A percentile compares a stretch with the other conserved stretches of the same genome.
Evolutionary conservation across 345 rosid species (phyloP).

Genomic region (Microthlaspi erraticum): DNA sequence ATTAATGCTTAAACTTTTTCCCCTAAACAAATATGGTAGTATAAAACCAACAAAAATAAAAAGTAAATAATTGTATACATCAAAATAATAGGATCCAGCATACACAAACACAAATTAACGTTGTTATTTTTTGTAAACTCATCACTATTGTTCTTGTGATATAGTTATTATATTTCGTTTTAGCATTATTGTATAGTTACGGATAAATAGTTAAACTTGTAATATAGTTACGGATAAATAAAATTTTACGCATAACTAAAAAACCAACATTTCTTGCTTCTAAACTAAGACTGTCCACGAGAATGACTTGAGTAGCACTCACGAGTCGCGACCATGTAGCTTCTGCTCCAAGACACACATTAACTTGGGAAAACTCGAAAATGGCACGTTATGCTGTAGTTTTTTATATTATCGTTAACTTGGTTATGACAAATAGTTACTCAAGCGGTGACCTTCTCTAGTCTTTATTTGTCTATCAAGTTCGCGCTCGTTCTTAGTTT

Average conservation of each 20-base stretch:
- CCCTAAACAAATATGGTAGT: neutral
- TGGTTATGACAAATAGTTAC: conserved; percentile 33
- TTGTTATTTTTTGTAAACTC: neutral
- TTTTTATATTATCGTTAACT: conserved; percentile 32
- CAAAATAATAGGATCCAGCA: neutral
- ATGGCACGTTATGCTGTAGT: conserved; percentile 6
- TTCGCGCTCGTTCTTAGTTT: conserved; percentile 39
- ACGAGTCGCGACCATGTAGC: conserved; percentile 39
- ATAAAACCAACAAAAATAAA: no score
- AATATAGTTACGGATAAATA: neutral
- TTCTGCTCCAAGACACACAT: conserved; percentile 36
- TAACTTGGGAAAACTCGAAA: conserved; percentile 36
- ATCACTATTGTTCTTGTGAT: neutral
- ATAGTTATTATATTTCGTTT: neutral
- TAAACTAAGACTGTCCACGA: conserved; percentile 34
- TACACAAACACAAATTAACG: conserved; percentile 5
- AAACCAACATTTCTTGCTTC: conserved; percentile 44
- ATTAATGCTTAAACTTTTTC: conserved; percentile 1
- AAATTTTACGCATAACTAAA: neutral
- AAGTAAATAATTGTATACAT: conserved; percentile 4
- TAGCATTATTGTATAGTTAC: neutral
- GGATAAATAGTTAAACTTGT: neutral
- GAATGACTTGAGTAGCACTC: conserved; percentile 43
- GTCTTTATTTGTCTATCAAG: conserved; percentile 41
- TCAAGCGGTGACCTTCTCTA: conserved; percentile 42